These are phyloP conservation scores for Clonostachys sp. DNA, from an alignment of 2,329 filamentous ascomycete genomes.

Conservation along the genomic window DNA sequence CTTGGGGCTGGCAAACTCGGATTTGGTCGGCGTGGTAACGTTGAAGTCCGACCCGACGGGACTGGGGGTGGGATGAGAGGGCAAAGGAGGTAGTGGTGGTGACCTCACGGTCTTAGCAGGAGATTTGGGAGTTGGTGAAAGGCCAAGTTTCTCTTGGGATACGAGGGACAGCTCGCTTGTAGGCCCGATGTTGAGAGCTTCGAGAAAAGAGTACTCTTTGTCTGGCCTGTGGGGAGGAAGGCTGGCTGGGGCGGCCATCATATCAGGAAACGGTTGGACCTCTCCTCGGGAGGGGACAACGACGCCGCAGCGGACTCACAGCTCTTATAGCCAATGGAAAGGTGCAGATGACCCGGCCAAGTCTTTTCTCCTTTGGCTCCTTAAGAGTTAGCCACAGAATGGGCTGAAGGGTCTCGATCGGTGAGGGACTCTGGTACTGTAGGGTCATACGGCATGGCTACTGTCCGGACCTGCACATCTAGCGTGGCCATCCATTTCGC, in stretches of 20 bases:
- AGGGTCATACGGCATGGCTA: no score
- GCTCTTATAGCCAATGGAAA: background rate
- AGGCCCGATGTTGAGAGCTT: constrained; percentile 16
- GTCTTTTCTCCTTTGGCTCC: no score
- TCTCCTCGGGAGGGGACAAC: background rate
- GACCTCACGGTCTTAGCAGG: background rate
- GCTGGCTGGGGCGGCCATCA: background rate
- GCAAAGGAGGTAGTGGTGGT: no score
- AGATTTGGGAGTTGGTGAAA: constrained; percentile 2
- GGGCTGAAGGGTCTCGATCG: no score
- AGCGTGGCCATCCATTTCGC: no score
- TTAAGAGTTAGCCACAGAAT: no score
- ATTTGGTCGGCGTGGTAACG: background rate
- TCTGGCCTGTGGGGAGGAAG: constrained; percentile 1
- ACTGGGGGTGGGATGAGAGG: background rate
- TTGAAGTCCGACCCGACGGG: background rate
- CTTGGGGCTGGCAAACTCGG: background rate
- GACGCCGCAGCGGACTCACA: background rate
- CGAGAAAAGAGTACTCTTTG: constrained; percentile 20
- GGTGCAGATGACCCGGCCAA: background rate
- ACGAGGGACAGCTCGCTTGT: constrained; percentile 15
- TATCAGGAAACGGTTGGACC: background rate
- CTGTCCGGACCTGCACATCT: no score
- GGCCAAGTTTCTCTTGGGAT: constrained; percentile 16
- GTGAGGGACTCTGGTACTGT: no score